A percentile compares a stretch with the other conserved stretches of the same genome.
These are phyloP conservation scores for Cenchrus purpureus DNA, from an alignment of 176 grass and related monocot species.

Conservation along the genomic window DNA sequence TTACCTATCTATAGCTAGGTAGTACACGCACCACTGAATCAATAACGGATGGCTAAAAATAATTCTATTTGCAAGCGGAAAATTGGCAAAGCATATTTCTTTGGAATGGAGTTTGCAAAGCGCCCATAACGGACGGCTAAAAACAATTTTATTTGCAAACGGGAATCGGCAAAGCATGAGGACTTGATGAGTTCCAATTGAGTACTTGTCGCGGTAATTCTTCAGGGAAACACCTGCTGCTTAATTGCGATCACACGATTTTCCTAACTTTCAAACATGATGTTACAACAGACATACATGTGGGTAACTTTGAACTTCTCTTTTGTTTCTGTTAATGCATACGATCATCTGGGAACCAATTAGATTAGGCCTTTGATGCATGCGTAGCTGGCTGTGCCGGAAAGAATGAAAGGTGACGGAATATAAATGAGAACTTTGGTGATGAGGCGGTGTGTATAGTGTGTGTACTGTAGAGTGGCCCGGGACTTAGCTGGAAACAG, in stretches of 20 bases:
- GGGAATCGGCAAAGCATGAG: too few relatives aligned
- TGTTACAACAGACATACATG: background rate
- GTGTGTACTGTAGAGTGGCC: background rate
- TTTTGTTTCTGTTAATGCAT: background rate
- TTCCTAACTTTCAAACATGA: background rate
- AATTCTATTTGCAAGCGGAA: background rate
- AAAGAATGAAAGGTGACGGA: background rate
- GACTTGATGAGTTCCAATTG: too few relatives aligned
- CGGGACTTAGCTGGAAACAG: slow-evolving; percentile 23
- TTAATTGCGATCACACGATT: background rate
- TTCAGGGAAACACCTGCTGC: too few relatives aligned
- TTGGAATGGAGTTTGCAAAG: background rate
- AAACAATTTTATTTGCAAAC: too few relatives aligned
- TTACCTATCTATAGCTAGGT: background rate
- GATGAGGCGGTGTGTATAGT: background rate
- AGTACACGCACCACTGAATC: too few relatives aligned
- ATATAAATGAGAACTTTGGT: slow-evolving; percentile 12
- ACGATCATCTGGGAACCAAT: background rate
- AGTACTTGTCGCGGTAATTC: background rate
- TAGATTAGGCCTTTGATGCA: slow-evolving; percentile 12
- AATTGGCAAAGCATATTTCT: background rate
- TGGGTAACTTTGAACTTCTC: background rate
- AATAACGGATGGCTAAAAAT: background rate
- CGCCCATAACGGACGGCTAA: too few relatives aligned
- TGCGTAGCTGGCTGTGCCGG: background rate